Base-by-base conservation (phyloP, 2,329 filamentous ascomycete genomes). In the Helotiales sp. region DNA sequence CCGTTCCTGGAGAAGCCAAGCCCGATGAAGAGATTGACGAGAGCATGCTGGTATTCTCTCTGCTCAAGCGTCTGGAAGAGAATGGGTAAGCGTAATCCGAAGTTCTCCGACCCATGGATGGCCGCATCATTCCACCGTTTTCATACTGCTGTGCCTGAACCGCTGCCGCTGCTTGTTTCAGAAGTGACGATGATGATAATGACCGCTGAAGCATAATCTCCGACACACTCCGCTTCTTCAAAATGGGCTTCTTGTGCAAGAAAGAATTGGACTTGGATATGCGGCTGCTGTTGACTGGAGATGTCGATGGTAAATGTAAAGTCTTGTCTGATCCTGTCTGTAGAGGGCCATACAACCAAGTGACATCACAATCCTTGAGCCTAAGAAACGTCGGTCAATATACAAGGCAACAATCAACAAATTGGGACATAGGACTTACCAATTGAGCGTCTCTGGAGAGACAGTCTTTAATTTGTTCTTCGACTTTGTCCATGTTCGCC, bases 331-430 rank as follows among this genome's bases (percentile, higher is more conserved):
- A 82, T 24, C 90, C 90, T 0, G 90, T 91, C 78, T 97, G 95
- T 58, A 97, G 80, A 13, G 96, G 96, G 0, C 96, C 96, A 76
- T 98, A 99, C 0, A 99, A 84, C 96, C 95, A 99, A 54, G 95
- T 97, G 34, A 97, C 93, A 79, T 99, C 95, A 78, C 92, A 96
- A 75, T 98, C 96, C 78, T 98, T 99, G 68, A 97, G 84, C 94
- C 93, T 97, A 26, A 6, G 2, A 34, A 24, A 15, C 28, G 47
- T 69, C 60, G 66, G 60, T 75, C 20, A 67, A 37, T 55, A 47
- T 30, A 28, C 13, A 17, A 17, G 24, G 13, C 6, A 10, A 34
- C 28, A 11, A 49, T 10, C 22, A 11, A 13, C 11, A 24, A 37
- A 3, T 8, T n/a, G 34, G 5, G 6, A 1, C 20, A 24, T 3